A percentile compares a stretch with the other conserved stretches of the same genome.
Conservation (phyloP, 331 rosid genomes). For the Erythrophleum ivorense region DNA sequence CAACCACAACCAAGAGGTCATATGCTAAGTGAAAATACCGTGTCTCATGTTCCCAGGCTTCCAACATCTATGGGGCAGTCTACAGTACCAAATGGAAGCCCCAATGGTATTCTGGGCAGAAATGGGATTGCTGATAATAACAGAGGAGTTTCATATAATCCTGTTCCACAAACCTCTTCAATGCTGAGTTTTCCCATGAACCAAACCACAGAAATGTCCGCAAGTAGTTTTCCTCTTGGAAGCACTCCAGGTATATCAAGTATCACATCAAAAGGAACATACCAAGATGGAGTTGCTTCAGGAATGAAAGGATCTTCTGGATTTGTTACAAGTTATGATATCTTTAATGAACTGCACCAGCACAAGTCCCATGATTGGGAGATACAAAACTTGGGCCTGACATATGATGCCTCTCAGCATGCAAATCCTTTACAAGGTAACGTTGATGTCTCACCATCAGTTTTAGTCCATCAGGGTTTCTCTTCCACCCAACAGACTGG, state of each 20-base stretch:
- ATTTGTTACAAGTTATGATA: constrained; percentile 68
- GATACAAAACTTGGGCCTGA: constrained; percentile 59
- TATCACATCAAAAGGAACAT: constrained; percentile 66
- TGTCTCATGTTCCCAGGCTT: constrained; percentile 65
- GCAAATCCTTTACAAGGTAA: constrained; percentile 61
- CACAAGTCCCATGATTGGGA: constrained; percentile 82
- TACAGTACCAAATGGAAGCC: constrained; percentile 58
- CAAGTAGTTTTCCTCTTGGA: constrained; percentile 70
- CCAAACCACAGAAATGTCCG: constrained; percentile 71
- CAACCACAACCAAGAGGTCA: constrained; percentile 78
- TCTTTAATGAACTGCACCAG: constrained; percentile 72
- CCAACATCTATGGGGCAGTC: constrained; percentile 69
- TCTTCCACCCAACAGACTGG: constrained; percentile 61
- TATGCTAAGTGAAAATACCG: constrained; percentile 59
- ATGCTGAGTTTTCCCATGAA: constrained; percentile 76
- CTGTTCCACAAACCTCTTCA: constrained; percentile 61
- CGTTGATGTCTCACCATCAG: constrained; percentile 67
- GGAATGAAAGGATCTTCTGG: constrained; percentile 61
- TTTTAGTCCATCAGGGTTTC: constrained; percentile 72
- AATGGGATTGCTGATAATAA: constrained; percentile 56
- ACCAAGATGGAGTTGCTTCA: constrained; percentile 66
- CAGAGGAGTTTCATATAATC: constrained; percentile 64
- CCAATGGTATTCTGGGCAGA: constrained; percentile 64
- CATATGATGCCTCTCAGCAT: constrained; percentile 65
- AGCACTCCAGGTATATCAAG: constrained; percentile 64